phyloP scores from a whole-genome alignment of 2,329 filamentous ascomycete species.

The Aspergillus hortae region DNA sequence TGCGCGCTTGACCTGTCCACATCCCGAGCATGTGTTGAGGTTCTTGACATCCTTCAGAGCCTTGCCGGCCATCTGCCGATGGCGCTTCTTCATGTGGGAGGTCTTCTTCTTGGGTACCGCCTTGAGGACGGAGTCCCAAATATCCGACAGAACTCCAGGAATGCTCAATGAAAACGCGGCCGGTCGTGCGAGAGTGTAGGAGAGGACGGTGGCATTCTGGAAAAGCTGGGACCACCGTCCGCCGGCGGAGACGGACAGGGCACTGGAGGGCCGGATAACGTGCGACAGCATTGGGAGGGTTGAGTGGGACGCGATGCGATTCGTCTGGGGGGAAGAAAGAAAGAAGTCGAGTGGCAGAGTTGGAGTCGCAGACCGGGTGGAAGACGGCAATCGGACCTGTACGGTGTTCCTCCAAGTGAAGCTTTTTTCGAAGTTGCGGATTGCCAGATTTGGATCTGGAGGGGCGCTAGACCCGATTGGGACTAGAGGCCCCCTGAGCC shows the following conservation, averaged over 20 bases:
- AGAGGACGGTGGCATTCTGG: slow-evolving; percentile 49
- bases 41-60: slow-evolving; percentile 84
- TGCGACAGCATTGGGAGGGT: slow-evolving; percentile 22
- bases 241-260: slow-evolving; percentile 12
- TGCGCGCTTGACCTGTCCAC: slow-evolving; percentile 80
- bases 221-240: slow-evolving; percentile 34
- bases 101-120: slow-evolving; percentile 99
- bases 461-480: slow-evolving; percentile 27
- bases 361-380: neutral
- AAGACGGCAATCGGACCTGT: too few relatives aligned
- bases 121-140: slow-evolving; percentile 89
- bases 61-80: slow-evolving; percentile 93
- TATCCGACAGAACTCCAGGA: slow-evolving; percentile 68
- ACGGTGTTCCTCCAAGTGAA: slow-evolving; percentile 11
- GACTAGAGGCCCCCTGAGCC: slow-evolving; percentile 39
- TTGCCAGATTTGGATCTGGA: slow-evolving; percentile 23
- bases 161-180: slow-evolving; percentile 58
- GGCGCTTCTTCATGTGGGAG: slow-evolving; percentile 90
- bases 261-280: slow-evolving; percentile 13
- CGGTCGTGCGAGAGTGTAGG: slow-evolving; percentile 58
- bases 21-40: slow-evolving; percentile 84
- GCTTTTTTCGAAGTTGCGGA: slow-evolving; percentile 16
- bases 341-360: neutral
- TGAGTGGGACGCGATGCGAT: neutral
- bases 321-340: neutral